Evolutionary conservation across 2,329 filamentous ascomycete genomes (phyloP).

Genomic region (Phialophora verrucosa): DNA sequence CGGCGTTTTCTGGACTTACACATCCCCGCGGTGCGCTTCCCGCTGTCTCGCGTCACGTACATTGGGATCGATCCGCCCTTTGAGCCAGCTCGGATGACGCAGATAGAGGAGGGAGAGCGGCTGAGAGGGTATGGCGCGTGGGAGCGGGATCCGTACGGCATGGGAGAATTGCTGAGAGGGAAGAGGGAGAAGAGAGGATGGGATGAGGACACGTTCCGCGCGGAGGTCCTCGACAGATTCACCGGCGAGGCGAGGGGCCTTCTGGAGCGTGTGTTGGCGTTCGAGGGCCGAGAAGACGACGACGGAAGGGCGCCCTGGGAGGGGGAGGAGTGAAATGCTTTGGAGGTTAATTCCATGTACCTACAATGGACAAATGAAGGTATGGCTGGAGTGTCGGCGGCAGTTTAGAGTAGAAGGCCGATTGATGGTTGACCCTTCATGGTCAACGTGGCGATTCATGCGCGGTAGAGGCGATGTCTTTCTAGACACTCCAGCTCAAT

Average conservation of each 20-base stretch:
- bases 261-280: constrained; percentile 10
- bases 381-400: too few relatives aligned
- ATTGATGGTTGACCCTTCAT: background rate
- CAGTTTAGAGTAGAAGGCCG: background rate
- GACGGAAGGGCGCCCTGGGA: background rate
- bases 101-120: constrained; percentile 36
- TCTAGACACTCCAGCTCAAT: background rate
- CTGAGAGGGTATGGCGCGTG: constrained; percentile 48
- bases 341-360: background rate
- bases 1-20: constrained; percentile 68
- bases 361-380: too few relatives aligned
- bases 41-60: constrained; percentile 50
- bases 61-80: constrained; percentile 68
- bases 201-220: constrained; percentile 35
- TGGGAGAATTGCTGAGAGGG: constrained; percentile 42
- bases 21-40: constrained; percentile 64
- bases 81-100: constrained; percentile 44
- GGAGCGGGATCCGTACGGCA: constrained; percentile 49
- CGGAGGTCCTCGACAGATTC: constrained; percentile 11
- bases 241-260: background rate
- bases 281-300: background rate
- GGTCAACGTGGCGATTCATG: background rate
- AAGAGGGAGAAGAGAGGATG: constrained; percentile 51
- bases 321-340: background rate
- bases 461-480: background rate